Percentiles rank a stretch among this genome's conserved stretches.
These are phyloP conservation scores for Craspedostauros australis DNA, from an alignment of 108 stramenopile genomes.

Conservation along the genomic window DNA sequence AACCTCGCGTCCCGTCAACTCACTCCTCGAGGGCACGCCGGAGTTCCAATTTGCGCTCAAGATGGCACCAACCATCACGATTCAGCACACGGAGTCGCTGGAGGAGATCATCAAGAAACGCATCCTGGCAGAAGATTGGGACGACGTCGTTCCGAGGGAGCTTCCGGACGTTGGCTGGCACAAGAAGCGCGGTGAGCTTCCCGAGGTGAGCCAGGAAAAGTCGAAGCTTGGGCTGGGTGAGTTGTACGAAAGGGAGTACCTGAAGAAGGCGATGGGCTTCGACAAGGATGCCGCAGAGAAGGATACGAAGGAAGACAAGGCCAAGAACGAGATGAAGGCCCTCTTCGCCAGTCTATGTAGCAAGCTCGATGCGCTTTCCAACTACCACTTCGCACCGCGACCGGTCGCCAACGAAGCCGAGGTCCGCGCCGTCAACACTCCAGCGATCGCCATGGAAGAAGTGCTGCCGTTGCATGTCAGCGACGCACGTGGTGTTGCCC, in stretches of 20 bases:
- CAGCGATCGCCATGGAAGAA: conserved; percentile 98
- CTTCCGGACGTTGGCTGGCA: conserved; percentile 73
- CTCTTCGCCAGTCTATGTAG: conserved; percentile 84
- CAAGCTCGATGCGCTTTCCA: conserved; percentile 93
- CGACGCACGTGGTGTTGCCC: conserved; percentile 83
- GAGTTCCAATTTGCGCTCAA: conserved; percentile 93
- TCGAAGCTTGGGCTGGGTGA: conserved; percentile 93
- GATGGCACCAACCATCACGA: conserved; percentile 82
- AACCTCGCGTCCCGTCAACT: conserved; percentile 78
- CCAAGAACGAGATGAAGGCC: conserved; percentile 78
- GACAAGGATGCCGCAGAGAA: conserved; percentile 75
- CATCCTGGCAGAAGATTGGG: conserved; percentile 92
- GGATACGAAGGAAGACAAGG: conserved; percentile 77
- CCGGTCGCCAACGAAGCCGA: conserved; percentile 88
- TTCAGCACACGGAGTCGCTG: conserved; percentile 76
- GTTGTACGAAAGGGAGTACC: conserved; percentile 92
- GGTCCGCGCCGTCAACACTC: conserved; percentile 57
- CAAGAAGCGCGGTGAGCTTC: conserved; percentile 71
- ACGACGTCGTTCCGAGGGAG: conserved; percentile 92
- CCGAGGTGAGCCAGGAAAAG: conserved; percentile 96
- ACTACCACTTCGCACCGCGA: conserved; percentile 96
- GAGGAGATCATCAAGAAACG: conserved; percentile 91
- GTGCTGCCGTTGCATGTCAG: conserved; percentile 90
- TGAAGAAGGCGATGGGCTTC: conserved; percentile 83
- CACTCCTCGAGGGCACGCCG: conserved; percentile 89